Percentiles rank a stretch among this genome's conserved stretches.
Evolutionary conservation across 495 filamentous ascomycete species (phyloP).

Genomic region (Lophiotrema nucula): DNA sequence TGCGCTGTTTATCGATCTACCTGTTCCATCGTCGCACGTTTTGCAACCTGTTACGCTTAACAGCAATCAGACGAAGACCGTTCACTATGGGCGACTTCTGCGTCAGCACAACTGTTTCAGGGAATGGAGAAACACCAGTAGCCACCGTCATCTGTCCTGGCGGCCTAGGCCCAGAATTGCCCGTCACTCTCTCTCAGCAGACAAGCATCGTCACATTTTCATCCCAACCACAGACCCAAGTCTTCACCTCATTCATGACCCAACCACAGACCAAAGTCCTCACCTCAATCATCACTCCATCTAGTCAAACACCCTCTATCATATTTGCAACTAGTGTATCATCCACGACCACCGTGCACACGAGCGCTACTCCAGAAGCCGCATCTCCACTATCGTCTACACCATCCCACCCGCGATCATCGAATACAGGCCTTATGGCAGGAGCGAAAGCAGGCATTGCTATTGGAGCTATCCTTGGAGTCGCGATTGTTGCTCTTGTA

Average conservation of each 20-base stretch:
- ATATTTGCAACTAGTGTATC: too few species aligned
- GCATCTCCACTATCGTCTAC: neutral
- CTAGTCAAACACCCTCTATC: too few species aligned
- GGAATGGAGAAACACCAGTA: too few species aligned
- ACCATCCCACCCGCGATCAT: neutral
- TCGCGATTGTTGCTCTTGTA: neutral
- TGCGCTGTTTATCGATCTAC: neutral
- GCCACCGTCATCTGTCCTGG: too few species aligned
- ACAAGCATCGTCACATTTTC: neutral
- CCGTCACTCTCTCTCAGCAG: neutral
- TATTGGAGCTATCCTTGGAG: neutral
- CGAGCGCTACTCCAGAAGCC: neutral
- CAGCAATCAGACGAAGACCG: neutral
- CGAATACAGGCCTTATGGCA: neutral
- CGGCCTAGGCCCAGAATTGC: too few species aligned
- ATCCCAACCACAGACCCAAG: too few species aligned
- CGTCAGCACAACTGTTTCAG: neutral
- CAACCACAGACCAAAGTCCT: too few species aligned
- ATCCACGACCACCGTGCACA: neutral
- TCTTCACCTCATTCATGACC: too few species aligned
- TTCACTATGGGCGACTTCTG: neutral
- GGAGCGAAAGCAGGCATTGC: neutral
- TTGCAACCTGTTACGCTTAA: neutral
- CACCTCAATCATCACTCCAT: too few species aligned
- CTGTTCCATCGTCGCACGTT: neutral